phyloP scores from a whole-genome alignment of 306 rosid species.

The Prunus mume region DNA sequence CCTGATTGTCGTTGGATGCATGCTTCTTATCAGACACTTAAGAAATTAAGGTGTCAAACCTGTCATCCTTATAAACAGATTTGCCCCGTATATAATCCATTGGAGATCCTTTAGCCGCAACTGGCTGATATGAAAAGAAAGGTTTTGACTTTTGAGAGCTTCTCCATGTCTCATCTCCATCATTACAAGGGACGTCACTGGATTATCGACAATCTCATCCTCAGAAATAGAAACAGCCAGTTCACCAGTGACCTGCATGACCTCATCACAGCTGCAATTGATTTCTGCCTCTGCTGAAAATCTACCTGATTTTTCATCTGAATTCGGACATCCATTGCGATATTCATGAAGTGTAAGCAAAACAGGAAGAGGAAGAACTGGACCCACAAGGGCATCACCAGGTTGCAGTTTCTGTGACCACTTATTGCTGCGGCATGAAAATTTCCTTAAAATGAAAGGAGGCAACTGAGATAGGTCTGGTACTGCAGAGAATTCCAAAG shows the following conservation, averaged over 20 bases:
- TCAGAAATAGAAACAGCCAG: neutral
- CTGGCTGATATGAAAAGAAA: constrained; percentile 16
- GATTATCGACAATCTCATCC: neutral
- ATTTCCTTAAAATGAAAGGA: neutral
- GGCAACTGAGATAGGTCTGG: too few species aligned
- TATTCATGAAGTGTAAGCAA: constrained; percentile 50
- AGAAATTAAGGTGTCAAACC: constrained; percentile 9
- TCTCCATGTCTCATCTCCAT: constrained; percentile 1
- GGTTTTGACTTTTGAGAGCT: constrained; percentile 10
- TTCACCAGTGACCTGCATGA: constrained; percentile 15
- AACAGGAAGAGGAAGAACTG: constrained; percentile 65
- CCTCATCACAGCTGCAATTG: neutral
- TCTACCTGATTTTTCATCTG: constrained; percentile 27
- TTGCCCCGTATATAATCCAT: neutral
- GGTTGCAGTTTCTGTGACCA: constrained; percentile 37
- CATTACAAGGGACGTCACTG: constrained; percentile 1
- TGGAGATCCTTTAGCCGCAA: neutral
- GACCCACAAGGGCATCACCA: constrained; percentile 56
- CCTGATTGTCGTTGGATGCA: constrained; percentile 17
- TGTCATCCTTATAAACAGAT: constrained; percentile 8
- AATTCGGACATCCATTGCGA: constrained; percentile 34
- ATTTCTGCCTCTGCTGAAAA: constrained; percentile 47
- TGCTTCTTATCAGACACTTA: constrained; percentile 5
- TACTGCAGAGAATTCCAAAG: too few species aligned
- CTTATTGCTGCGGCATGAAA: constrained; percentile 41